Evolutionary conservation across 2,329 filamentous ascomycete species (phyloP).

Genomic region (Calonectria naviculata): DNA sequence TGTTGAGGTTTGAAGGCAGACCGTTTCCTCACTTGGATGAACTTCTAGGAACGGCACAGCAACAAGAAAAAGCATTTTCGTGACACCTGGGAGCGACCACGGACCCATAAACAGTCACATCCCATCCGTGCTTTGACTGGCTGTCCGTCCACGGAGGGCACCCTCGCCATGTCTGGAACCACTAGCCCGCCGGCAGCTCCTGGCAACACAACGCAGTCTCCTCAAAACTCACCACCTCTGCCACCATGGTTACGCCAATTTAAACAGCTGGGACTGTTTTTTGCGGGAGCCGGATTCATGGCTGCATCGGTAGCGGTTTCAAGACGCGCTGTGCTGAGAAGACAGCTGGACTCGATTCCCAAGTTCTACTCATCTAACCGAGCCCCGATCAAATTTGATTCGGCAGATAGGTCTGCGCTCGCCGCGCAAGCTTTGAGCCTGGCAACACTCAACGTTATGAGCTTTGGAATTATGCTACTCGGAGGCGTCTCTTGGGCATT

Average conservation of each 20-base stretch:
- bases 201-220: conserved; percentile 25
- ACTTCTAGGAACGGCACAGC: conserved; percentile 2
- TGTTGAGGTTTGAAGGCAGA: neutral
- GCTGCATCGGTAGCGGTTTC: conserved; percentile 77
- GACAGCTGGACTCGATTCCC: conserved; percentile 71
- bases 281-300: conserved; percentile 81
- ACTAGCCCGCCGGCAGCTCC: conserved; percentile 11
- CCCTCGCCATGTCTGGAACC: conserved; percentile 29
- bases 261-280: conserved; percentile 76
- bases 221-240: conserved; percentile 47
- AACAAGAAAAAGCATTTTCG: conserved; percentile 5
- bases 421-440: conserved; percentile 86
- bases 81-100: neutral
- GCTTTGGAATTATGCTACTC: conserved; percentile 77
- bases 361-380: conserved; percentile 77
- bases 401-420: conserved; percentile 62
- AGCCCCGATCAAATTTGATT: conserved; percentile 37
- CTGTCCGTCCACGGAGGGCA: conserved; percentile 29
- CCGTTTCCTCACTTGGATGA: neutral
- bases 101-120: neutral
- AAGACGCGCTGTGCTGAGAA: conserved; percentile 74
- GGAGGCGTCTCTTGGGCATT: conserved; percentile 83
- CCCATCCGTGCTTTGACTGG: neutral
- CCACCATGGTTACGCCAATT: conserved; percentile 56
- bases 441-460: conserved; percentile 86